Evolutionary conservation across 139 green algal genomes (phyloP).

Genomic region (Chlamydomonas sphaeroides): DNA sequence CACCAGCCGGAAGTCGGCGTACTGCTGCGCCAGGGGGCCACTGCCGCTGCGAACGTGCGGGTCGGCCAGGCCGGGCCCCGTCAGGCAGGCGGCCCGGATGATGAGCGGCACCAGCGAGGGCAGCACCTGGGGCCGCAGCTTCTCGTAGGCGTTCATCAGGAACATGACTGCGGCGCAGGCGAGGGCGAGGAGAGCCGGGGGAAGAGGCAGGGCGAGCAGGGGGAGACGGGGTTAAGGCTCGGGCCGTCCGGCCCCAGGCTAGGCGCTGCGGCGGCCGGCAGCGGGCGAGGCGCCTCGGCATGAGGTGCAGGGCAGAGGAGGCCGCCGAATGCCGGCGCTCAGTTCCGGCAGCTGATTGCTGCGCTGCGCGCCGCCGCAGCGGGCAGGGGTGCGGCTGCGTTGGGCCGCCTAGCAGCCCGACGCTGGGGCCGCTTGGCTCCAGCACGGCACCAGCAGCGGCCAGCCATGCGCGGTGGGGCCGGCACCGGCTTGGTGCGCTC

Average conservation of each 20-base stretch:
- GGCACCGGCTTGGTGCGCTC: too few species aligned
- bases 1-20: conserved; percentile 38
- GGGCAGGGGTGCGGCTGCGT: too few species aligned
- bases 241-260: too few species aligned
- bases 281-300: not conserved
- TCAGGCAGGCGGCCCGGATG: conserved; percentile 60
- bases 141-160: conserved; percentile 81
- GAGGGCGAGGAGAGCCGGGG: not conserved
- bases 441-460: too few species aligned
- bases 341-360: too few species aligned
- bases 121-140: conserved; percentile 55
- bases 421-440: too few species aligned
- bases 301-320: not conserved
- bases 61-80: conserved; percentile 46
- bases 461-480: too few species aligned
- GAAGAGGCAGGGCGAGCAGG: not conserved
- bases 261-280: too few species aligned
- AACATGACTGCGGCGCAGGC: conserved; percentile 75
- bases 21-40: conserved; percentile 36
- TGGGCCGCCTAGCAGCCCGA: too few species aligned
- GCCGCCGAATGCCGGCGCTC: too few species aligned
- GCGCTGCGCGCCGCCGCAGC: too few species aligned
- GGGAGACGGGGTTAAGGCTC: not conserved
- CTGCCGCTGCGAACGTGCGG: conserved; percentile 19
- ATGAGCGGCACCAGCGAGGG: conserved; percentile 68